Evolutionary conservation across 306 rosid genomes (phyloP), one percentile per base, ranked within the genome.

Genomic region (Rubus idaeus): DNA sequence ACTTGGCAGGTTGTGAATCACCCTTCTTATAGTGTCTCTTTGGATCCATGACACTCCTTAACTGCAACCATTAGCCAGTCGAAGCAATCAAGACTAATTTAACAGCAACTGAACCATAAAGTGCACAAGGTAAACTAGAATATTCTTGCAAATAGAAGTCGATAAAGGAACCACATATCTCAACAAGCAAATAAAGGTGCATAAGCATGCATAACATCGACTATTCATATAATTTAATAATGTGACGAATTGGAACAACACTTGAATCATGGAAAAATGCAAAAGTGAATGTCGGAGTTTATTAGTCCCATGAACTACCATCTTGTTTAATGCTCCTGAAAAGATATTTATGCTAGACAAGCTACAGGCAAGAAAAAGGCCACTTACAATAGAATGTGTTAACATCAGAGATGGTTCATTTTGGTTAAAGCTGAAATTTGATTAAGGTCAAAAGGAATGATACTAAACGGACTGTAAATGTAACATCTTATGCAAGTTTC

Each of bases 1-100:
- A 94, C 80, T 90, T 91, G 74, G 89, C 87, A 1, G 84, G 80
- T 18, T 91, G 86, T 35, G 93, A 85, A 73, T 84, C 91, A 37
- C 88, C 86, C 86, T 90, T 91, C 84, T 94, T 94, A 84, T 91
- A 94, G 78, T 91, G 97, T 78, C 95, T 79, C 82, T 90, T 91
- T 9, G 98, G 97, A 90, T 94, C 98, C 61, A 94, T 72, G 57
- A 71, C 94, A 82, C 69, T 74, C 87, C 97, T 91, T 78, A 90
- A 70, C 97, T 94, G 82, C 42, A 84, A 68, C 37, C 58, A 80
- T 68, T 66, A 73, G 12, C 57, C 17, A 53, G 55, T 70, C 10
- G n/a, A 62, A 74, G 62, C 67, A 74, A 70, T 68, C 53, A 75
- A 71, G 46, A 37, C 23, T 42, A 49, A 14, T 55, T 67, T 42